Base-by-base conservation (phyloP, 1,139 yeast species). In the Blastobotrys ciferrii region DNA sequence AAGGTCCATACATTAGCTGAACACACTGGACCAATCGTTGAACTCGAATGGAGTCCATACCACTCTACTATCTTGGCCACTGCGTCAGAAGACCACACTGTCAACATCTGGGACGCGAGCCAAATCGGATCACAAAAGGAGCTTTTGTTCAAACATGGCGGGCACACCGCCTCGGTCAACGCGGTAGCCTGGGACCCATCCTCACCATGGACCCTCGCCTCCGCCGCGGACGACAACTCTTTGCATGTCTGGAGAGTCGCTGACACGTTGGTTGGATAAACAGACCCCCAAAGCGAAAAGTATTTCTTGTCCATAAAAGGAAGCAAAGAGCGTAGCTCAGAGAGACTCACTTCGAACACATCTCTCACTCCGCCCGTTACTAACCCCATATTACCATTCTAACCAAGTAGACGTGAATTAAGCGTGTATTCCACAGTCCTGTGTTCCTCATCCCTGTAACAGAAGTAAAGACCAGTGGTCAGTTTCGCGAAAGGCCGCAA, bases 221-320 rank as follows among this genome's bases (percentile, higher is more conserved):
- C 92, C 61, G 95, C 88, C 2, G 83, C 92, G 0, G 92, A 87
- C 61, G 98, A 92, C 62, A 92, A 92, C 63, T 80, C 95, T 2
- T 68, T 91, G 31, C 98, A 92, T 56, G 69, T 91, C 1, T 92
- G 96, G 96, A 79, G 76, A 58, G 70, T 70, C n/a, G 59, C 69
- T 5, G 79, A 72, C 23, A 56, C 64, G 20, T 58, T 66, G 48
- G 80, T 73, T 28, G 71, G 56, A 1, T 33, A 35, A 7, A 7
- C 4, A 18, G 28, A 7, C 23, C 5, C 6, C 4, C 35, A 20
- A 18, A 18, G 13, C n/a, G n/a, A n/a, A n/a, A n/a, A n/a, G n/a
- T n/a, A n/a, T n/a, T n/a, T n/a, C n/a, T n/a, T n/a, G n/a, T n/a
- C n/a, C n/a, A n/a, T n/a, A n/a, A n/a, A n/a, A n/a, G n/a, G n/a